Base-by-base conservation (phyloP, 2,329 filamentous ascomycete species). In the Pseudocercospora musae region DNA sequence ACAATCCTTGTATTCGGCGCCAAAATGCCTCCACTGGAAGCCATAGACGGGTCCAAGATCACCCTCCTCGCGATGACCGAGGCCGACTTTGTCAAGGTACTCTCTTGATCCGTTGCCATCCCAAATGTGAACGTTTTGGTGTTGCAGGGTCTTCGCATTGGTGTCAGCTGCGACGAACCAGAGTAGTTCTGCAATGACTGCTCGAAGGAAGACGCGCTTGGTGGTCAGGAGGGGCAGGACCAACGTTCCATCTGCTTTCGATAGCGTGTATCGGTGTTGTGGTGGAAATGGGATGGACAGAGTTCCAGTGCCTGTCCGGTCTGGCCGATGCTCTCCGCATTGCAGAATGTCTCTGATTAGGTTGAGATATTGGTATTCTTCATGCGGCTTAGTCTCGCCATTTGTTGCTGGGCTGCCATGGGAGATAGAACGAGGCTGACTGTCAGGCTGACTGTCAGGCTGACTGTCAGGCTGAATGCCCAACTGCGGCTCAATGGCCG, bases 21-120 rank as follows among this genome's bases (percentile, higher is more conserved):
- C 95, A 72, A 99, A 99, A 78, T 98, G 94, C 2, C 95, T 90
- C 95, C 95, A 99, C 78, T 99, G 95, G 79, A 99, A 99, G 1
- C 95, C 95, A 75, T 99, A 99, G 0, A 98, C 93, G 29, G 95
- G 95, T 0, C 95, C 95, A 0, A 99, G 82, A 73, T 99, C 95
- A 67, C 95, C 95, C 20, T 88, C 90, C 57, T 87, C 91, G 63
- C 94, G 91, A 74, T 96, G 87, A 0, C 83, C 81, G 6, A 98
- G 84, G 0, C 94, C 94, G 1, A 95, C 85, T 66, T 82, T 88
- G 80, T 99, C 94, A 40, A 99, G 89, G 76, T 90, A 98, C 72
- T 88, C 89, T 70, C 95, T 90, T 52, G 89, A 92, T 48, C 94
- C 95, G 75, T 99, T 99, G 71, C 93, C 94, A 75, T 99, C 95